Evolutionary conservation across 345 rosid genomes (phyloP), one percentile per base, ranked within the genome.

Genomic region (Jatropha curcas): DNA sequence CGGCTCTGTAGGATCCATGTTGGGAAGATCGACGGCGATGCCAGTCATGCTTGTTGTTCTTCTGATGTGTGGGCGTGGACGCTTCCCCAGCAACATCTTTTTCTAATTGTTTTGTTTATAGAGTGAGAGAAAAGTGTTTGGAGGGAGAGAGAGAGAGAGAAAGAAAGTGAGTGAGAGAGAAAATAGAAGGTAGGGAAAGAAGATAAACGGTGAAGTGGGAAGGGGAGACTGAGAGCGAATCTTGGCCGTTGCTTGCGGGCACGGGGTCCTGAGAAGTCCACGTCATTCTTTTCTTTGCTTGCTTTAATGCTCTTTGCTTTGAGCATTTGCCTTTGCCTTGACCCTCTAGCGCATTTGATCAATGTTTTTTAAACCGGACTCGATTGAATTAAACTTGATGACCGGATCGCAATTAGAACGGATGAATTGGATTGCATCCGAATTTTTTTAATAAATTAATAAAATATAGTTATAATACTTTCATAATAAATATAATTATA

Each of bases 41-140:
- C 85, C 86, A 7, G 76, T 76, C 96, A 88, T 83, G 86, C 97
- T 92, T 24, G 92, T 81, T 13, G 97, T 90, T 72, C 96, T 84
- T 80, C 77, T 84, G 52, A 92, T 87, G 41, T 85, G 75, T 60
- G 82, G 84, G n/a, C 91, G 85, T 68, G 87, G 86, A 28, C 90
- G 86, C 78, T 90, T 92, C 30, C 92, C 96, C 0, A 85, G 83
- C 35, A 85, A 81, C 97, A 92, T 88, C 51, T 2, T 82, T 14
- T 33, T 13, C 63, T 4, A 76, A 17, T 43, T n/a, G 34, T 65
- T 63, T 41, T 19, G 39, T 52, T 9, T 45, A 33, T 4, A 60
- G 41, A 24, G 12, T 35, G 68, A 46, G 63, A 24, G 30, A 9
- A n/a, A n/a, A n/a, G n/a, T n/a, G n/a, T n/a, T n/a, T n/a, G n/a